phyloP scores from a whole-genome alignment of 2,329 filamentous ascomycete species.

The Hirsutella thompsonii region DNA sequence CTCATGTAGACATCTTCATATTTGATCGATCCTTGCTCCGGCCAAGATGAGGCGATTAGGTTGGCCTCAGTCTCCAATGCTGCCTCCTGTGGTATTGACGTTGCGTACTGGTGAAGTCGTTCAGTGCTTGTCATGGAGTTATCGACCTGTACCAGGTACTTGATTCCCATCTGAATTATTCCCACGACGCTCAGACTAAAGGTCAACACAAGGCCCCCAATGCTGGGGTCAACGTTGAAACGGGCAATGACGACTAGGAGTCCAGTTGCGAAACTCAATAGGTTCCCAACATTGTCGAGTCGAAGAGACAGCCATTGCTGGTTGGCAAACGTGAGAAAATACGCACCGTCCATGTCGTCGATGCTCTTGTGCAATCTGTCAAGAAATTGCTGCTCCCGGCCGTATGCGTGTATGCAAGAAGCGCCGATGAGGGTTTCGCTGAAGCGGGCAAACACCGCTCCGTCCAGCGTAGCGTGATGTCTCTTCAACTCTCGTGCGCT shows the following conservation, averaged over 20 bases:
- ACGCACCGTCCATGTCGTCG: conserved; percentile 86
- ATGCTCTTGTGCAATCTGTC: conserved; percentile 57
- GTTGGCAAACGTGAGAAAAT: conserved; percentile 90
- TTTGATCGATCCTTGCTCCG: conserved; percentile 68
- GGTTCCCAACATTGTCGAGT: conserved; percentile 70
- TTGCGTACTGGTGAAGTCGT: conserved; percentile 81
- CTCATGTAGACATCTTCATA: conserved; percentile 70
- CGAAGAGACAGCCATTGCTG: conserved; percentile 85
- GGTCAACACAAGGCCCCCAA: conserved; percentile 74
- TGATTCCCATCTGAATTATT: conserved; percentile 94
- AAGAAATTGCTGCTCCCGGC: conserved; percentile 64
- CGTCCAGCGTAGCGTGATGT: conserved; percentile 79
- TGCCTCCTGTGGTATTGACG: conserved; percentile 75
- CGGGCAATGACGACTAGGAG: conserved; percentile 75
- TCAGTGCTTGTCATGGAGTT: conserved; percentile 98
- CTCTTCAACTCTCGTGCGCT: conserved; percentile 93
- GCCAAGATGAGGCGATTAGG: conserved; percentile 66
- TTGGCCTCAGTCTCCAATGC: conserved; percentile 53
- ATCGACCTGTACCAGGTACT: conserved; percentile 88
- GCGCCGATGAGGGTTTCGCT: conserved; percentile 76
- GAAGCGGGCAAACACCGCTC: conserved; percentile 81
- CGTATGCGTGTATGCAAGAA: conserved; percentile 81
- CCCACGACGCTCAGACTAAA: conserved; percentile 93
- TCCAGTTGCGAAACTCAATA: conserved; percentile 75
- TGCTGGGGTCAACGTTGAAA: conserved; percentile 74